Evolutionary conservation across 257 asterid species (phyloP).

Genomic region (Solanum bukasovii): DNA sequence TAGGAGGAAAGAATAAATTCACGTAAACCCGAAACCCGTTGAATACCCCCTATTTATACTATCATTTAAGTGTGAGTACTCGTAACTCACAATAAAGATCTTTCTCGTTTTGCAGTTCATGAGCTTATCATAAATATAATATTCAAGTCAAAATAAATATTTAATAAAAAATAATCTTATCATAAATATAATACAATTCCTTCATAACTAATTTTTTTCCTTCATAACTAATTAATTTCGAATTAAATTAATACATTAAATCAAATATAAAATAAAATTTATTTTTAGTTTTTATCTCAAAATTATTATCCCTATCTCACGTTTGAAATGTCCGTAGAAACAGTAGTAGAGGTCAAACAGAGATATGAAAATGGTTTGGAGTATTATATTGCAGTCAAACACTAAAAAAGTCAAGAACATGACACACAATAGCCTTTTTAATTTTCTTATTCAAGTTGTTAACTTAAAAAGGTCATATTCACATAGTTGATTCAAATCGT

Average conservation of each 20-base stretch:
- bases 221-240: background rate
- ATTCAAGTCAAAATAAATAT: background rate
- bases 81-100: too few species aligned
- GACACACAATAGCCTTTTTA: background rate
- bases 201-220: background rate
- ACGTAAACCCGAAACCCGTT: accelerated
- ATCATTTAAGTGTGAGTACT: too few species aligned
- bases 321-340: accelerated
- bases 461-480: background rate
- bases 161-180: too few species aligned
- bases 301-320: background rate
- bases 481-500: background rate
- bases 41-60: too few species aligned
- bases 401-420: background rate
- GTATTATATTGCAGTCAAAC: background rate
- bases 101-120: too few species aligned
- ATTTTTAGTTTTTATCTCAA: too few species aligned
- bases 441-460: background rate
- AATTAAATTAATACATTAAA: background rate
- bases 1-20: accelerated
- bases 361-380: background rate
- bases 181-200: background rate
- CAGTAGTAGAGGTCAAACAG: background rate
- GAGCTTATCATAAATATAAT: too few species aligned
- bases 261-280: too few species aligned